A percentile compares a stretch with the other conserved stretches of the same genome.
These are phyloP conservation scores for Moesziomyces parantarcticus DNA, from an alignment of 1,284 basidiomycete species.

Conservation along the genomic window DNA sequence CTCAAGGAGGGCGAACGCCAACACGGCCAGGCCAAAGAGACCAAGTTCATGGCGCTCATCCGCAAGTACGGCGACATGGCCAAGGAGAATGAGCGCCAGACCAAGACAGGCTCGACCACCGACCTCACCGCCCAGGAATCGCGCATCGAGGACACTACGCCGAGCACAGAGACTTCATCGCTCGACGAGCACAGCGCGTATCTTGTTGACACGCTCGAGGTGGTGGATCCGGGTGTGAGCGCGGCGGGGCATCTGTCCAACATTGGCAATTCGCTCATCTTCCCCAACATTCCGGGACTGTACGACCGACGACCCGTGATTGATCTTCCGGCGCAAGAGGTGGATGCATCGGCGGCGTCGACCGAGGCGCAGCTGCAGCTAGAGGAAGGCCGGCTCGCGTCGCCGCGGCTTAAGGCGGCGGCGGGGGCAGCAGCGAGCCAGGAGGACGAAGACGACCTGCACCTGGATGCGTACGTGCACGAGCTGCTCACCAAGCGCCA, in stretches of 20 bases:
- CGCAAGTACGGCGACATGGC: constrained; percentile 35
- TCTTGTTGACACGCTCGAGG: constrained; percentile 71
- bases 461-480: constrained; percentile 46
- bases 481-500: constrained; percentile 42
- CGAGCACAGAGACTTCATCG: constrained; percentile 4
- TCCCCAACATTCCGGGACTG: constrained; percentile 72
- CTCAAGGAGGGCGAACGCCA: constrained; percentile 28
- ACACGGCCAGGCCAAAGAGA: constrained; percentile 34
- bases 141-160: not conserved
- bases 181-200: constrained; percentile 40
- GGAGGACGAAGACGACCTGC: constrained; percentile 24
- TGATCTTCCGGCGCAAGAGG: constrained; percentile 68
- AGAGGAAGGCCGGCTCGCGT: constrained; percentile 22
- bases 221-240: constrained; percentile 79
- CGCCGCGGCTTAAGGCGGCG: constrained; percentile 3
- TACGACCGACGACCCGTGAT: constrained; percentile 77
- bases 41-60: constrained; percentile 42
- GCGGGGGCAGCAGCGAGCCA: not conserved
- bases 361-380: constrained; percentile 31
- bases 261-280: constrained; percentile 79
- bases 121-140: not conserved
- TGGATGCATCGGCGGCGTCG: constrained; percentile 14
- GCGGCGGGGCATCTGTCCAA: constrained; percentile 78
- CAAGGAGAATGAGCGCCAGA: constrained; percentile 6
- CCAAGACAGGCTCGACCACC: not conserved